Evolutionary conservation across 192 early-diverging fungal genomes (phyloP).

Genomic region (Radiomyces spectabilis): DNA sequence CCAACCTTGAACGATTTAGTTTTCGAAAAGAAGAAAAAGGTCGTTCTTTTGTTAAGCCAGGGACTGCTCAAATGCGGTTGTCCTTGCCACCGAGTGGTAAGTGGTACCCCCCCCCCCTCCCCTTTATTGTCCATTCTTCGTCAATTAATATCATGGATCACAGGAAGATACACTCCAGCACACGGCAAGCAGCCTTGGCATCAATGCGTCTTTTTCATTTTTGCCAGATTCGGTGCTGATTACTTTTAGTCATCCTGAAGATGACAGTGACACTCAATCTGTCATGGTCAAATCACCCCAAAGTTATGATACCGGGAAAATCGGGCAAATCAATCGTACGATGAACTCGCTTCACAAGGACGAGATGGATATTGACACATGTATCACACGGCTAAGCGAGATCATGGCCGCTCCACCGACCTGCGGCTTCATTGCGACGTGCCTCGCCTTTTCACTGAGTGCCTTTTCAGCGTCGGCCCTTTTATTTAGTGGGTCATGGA

Average conservation of each 20-base stretch:
- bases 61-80: conserved; percentile 38
- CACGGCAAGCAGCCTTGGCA: conserved; percentile 38
- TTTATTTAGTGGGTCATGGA: conserved; percentile 56
- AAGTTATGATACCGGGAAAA: conserved; percentile 67
- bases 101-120: too few relatives aligned
- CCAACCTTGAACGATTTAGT: too few relatives aligned
- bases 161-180: conserved; percentile 39
- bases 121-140: too few relatives aligned
- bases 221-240: conserved; percentile 66
- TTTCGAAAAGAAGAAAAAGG: conserved; percentile 29
- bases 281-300: conserved; percentile 50
- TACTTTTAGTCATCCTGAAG: conserved; percentile 58
- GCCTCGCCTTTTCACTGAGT: conserved; percentile 37
- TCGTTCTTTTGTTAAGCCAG: conserved; percentile 35
- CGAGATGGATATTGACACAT: conserved; percentile 43
- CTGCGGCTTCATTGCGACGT: conserved; percentile 44
- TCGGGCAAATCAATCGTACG: conserved; percentile 52
- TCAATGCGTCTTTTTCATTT: conserved; percentile 58
- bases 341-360: conserved; percentile 45
- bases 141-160: too few relatives aligned
- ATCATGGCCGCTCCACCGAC: conserved; percentile 51
- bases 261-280: conserved; percentile 50
- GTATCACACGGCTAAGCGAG: conserved; percentile 41
- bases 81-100: conserved; percentile 40
- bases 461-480: conserved; percentile 51